phyloP scores from a whole-genome alignment of 2,329 filamentous ascomycete genomes.

The Diaporthe citrichinensis region DNA sequence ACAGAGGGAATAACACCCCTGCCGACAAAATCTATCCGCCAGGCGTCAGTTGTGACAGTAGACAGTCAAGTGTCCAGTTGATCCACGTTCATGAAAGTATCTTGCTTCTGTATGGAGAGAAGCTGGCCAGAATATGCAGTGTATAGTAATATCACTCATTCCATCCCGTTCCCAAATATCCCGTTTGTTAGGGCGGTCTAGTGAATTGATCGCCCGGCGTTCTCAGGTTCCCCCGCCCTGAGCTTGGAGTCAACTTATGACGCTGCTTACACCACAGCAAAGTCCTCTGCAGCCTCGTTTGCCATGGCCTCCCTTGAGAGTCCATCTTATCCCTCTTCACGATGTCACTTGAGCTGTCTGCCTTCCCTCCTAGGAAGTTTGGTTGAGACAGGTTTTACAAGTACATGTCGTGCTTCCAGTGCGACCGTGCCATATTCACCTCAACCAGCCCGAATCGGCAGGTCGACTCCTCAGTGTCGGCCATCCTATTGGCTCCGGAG shows the following conservation, averaged over 20 bases:
- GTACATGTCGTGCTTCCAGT: conserved; percentile 1
- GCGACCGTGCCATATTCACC: background rate
- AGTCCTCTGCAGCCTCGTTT: background rate
- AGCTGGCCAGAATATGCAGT: too few species aligned
- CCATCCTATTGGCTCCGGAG: background rate
- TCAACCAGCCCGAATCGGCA: conserved; percentile 19
- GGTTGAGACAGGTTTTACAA: background rate
- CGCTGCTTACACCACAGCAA: background rate
- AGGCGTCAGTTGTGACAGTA: background rate
- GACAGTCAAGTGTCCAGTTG: background rate
- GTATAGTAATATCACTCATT: background rate
- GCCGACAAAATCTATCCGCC: background rate
- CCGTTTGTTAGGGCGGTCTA: background rate
- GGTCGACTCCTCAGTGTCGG: background rate
- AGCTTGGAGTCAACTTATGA: background rate
- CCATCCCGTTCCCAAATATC: too few species aligned
- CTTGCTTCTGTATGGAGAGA: background rate
- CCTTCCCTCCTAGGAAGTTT: conserved; percentile 22
- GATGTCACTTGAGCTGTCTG: background rate
- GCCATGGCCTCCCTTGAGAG: background rate
- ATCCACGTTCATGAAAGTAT: background rate
- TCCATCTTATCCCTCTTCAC: background rate
- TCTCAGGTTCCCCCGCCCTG: background rate
- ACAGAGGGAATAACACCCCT: background rate
- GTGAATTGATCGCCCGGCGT: background rate